Evolutionary conservation across 2,329 filamentous ascomycete genomes (phyloP).

Genomic region (Neonectria magnoliae): DNA sequence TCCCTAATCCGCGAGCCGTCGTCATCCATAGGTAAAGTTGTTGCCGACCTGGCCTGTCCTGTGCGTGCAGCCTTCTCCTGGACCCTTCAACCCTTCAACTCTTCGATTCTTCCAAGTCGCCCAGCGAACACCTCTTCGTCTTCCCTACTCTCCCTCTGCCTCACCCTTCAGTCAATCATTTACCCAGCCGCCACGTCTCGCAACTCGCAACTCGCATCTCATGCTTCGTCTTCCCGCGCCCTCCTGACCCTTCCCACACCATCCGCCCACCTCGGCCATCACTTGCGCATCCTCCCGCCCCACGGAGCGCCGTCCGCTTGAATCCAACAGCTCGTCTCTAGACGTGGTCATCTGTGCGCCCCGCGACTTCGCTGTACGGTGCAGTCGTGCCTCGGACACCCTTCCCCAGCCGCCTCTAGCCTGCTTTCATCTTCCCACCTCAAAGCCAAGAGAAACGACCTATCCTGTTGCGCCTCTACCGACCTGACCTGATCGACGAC

Average conservation of each 20-base stretch:
- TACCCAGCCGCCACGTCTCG: constrained; percentile 22
- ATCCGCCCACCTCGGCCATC: constrained; percentile 20
- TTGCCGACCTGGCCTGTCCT: constrained; percentile 20
- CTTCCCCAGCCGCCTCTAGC: constrained; percentile 17
- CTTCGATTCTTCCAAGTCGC: constrained; percentile 3
- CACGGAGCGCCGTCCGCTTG: constrained; percentile 20
- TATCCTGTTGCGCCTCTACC: not conserved
- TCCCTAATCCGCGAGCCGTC: constrained; percentile 20
- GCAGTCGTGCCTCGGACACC: not conserved
- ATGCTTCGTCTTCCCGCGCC: constrained; percentile 26
- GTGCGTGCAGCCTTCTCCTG: not conserved
- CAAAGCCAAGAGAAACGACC: constrained; percentile 7
- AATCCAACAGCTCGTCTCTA: constrained; percentile 17
- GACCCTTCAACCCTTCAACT: constrained; percentile 15
- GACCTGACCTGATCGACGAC: not conserved
- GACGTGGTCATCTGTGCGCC: constrained; percentile 24
- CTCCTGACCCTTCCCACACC: constrained; percentile 33
- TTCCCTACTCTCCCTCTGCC: constrained; percentile 14
- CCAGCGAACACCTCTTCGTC: not conserved
- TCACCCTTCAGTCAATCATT: constrained; percentile 40
- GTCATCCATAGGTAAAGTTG: constrained; percentile 15
- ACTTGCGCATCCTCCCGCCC: constrained; percentile 20
- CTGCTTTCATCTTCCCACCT: not conserved
- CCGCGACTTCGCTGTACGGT: not conserved
- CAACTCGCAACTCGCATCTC: constrained; percentile 9